Percentiles rank a stretch among this genome's conserved stretches.
phyloP scores from a whole-genome alignment of 2,329 filamentous ascomycete genomes.

The Neonectria magnoliae region DNA sequence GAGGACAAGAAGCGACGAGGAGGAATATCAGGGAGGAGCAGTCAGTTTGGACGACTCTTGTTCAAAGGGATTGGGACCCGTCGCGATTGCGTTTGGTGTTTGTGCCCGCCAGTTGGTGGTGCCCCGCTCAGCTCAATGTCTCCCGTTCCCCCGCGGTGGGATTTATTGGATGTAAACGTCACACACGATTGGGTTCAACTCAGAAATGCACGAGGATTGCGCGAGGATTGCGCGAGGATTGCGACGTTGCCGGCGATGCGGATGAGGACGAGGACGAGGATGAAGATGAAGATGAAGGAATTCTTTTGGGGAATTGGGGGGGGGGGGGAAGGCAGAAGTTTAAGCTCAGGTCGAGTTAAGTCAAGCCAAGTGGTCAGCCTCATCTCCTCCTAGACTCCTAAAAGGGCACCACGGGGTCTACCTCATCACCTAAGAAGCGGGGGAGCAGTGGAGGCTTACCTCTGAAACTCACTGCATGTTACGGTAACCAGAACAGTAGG shows the following conservation, averaged over 20 bases:
- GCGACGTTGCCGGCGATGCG: not conserved
- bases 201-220: not conserved
- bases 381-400: not conserved
- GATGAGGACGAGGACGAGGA: not conserved
- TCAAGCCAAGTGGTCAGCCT: not conserved
- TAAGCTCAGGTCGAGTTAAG: not conserved
- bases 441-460: not conserved
- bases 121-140: slow-evolving; percentile 31
- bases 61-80: not conserved
- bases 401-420: not conserved
- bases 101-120: not conserved
- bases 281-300: too few relatives aligned
- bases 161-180: slow-evolving; percentile 6
- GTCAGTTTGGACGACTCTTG: not conserved
- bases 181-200: not conserved
- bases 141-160: slow-evolving; percentile 27
- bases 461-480: too few relatives aligned
- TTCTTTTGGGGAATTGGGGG: not conserved
- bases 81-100: not conserved
- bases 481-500: too few relatives aligned
- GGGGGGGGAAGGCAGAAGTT: not conserved
- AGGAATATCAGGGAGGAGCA: not conserved
- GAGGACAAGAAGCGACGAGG: not conserved
- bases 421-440: not conserved
- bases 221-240: not conserved